phyloP scores from a whole-genome alignment of 2,329 filamentous ascomycete genomes.

The Catunica adiposa region DNA sequence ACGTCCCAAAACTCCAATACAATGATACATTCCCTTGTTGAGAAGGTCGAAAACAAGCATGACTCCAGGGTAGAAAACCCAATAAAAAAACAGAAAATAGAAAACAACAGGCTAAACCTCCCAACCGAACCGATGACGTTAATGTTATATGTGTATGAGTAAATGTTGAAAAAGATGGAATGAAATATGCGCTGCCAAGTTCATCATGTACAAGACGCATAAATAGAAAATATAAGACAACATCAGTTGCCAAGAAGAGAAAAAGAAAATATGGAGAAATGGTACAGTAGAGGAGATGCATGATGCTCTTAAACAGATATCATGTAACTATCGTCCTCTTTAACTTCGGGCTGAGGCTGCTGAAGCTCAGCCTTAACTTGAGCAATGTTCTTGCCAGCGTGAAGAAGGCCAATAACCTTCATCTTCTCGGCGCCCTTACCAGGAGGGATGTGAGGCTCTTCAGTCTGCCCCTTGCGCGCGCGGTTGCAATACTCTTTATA shows the following conservation, averaged over 20 bases:
- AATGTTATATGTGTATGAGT: background rate
- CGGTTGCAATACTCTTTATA: slow-evolving; percentile 80
- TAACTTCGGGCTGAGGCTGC: slow-evolving; percentile 1
- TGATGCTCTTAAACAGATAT: slow-evolving; percentile 43
- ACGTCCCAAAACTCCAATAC: background rate
- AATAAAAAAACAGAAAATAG: slow-evolving; percentile 3
- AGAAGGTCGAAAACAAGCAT: background rate
- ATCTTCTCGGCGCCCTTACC: slow-evolving; percentile 87
- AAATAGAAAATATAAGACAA: background rate
- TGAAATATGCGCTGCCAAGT: slow-evolving; percentile 6
- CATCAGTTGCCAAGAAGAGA: background rate
- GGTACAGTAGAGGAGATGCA: background rate
- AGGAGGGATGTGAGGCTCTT: slow-evolving; percentile 51
- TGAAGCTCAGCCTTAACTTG: slow-evolving; percentile 13
- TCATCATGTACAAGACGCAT: slow-evolving; percentile 6
- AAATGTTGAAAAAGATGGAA: background rate
- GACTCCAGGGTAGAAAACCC: background rate
- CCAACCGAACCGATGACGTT: background rate
- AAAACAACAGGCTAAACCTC: slow-evolving; percentile 1
- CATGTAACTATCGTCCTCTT: slow-evolving; percentile 50
- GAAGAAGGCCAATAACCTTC: slow-evolving; percentile 63
- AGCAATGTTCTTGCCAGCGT: slow-evolving; percentile 60
- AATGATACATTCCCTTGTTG: background rate
- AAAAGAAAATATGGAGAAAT: background rate
- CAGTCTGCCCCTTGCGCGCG: slow-evolving; percentile 49